Base-by-base conservation (phyloP, 192 early-diverging fungal species). In the Backusella luteola region DNA sequence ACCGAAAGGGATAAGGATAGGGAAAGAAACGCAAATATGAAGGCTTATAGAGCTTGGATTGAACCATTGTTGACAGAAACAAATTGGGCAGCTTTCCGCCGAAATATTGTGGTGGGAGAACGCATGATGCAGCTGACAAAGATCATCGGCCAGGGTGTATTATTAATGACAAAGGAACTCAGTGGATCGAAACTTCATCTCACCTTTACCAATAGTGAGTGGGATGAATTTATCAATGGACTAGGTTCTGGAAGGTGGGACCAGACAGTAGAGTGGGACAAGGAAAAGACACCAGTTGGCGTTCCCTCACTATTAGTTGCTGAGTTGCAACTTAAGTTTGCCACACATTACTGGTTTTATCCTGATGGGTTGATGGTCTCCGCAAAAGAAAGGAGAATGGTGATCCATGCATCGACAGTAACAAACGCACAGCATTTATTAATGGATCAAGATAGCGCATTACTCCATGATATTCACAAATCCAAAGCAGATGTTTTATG, bases 151-250 rank as follows among this genome's bases (percentile, higher is more conserved):
- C 78, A 84, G 69, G 85, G 85, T 14, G 81, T 80, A 15, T 66
- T 86, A 8, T 53, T 86, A 21, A 84, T 86, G 85, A 86, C 85
- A 21, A 86, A 86, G 74, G 85, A 86, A 68, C 59, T 86, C 19
- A 82, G 80, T 23, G 85, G 85, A 21, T 82, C 83, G 3, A 86
- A 86, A 59, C 68, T 86, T 19, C 82, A 84, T 32, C 49, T 84
- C 14, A 84, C 82, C n/a, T 84, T 84, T 63, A 84, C 82, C 5
- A 84, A 84, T 44, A 77, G 72, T 53, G 82, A 84, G 66, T 84
- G 82, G 82, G 82, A 84, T 52, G 82, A 78, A 49, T 84, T 84
- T 39, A 69, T 84, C 36, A 66, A 70, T 17, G 79, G 82, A 5
- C 67, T 84, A 5, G 34, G 23, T 44, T 41, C 26, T 21, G 79